phyloP scores from a whole-genome alignment of 352 stramenopile species.

The Globisporangium lucens region DNA sequence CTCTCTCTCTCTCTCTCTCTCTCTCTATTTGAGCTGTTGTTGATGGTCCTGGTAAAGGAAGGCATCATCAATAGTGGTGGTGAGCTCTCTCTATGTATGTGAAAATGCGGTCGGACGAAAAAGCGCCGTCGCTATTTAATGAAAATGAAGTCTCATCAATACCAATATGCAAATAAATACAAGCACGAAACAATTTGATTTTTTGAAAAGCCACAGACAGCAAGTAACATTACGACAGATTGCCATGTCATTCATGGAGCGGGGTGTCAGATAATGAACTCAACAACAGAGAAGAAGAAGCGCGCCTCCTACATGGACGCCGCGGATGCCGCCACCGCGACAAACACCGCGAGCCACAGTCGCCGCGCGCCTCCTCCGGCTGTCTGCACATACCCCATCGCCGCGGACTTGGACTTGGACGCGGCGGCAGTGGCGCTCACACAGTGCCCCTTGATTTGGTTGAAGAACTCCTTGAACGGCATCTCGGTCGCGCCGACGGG shows the following conservation, averaged over 20 bases:
- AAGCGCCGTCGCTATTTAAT: not conserved
- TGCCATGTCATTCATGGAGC: not conserved
- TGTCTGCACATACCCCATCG: not conserved
- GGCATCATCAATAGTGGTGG: no score
- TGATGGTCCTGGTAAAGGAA: not conserved
- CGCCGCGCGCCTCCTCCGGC: not conserved
- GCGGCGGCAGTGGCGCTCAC: not conserved
- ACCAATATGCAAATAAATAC: not conserved
- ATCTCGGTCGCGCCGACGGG: constrained; percentile 22
- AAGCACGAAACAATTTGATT: not conserved
- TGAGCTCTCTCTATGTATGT: no score
- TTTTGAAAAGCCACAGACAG: not conserved
- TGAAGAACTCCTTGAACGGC: constrained; percentile 36
- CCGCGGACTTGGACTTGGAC: constrained; percentile 4
- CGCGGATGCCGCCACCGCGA: not conserved
- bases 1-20: not conserved
- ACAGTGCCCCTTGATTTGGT: constrained; percentile 27
- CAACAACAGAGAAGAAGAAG: not conserved
- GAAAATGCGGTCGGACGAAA: not conserved
- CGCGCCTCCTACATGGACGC: not conserved
- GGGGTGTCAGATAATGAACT: not conserved
- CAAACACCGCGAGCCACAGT: not conserved
- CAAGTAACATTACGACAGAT: not conserved
- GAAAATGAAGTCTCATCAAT: not conserved
- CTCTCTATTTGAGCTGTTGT: not conserved